phyloP scores from a whole-genome alignment of 108 stramenopile species.

The Cyclotella cryptica region DNA sequence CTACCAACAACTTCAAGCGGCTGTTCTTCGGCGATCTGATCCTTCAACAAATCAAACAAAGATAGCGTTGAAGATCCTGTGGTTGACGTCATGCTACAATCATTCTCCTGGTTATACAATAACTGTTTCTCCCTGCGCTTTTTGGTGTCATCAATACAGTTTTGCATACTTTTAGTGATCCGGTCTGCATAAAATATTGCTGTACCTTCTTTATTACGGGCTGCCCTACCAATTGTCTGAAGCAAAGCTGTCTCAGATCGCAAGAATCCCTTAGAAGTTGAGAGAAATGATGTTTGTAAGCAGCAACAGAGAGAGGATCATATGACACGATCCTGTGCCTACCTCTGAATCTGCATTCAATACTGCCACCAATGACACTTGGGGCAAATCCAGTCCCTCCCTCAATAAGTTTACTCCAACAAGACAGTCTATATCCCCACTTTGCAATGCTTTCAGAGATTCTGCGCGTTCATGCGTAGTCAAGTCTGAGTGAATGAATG shows the following conservation, averaged over 20 bases:
- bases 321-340: too few relatives aligned
- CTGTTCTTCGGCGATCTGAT: slow-evolving; percentile 53
- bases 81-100: slow-evolving; percentile 37
- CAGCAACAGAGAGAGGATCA: too few relatives aligned
- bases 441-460: slow-evolving; percentile 64
- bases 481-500: slow-evolving; percentile 79
- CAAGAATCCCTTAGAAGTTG: slow-evolving; percentile 59
- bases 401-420: slow-evolving; percentile 85
- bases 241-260: slow-evolving; percentile 78
- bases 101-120: background rate
- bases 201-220: slow-evolving; percentile 67
- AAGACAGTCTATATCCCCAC: slow-evolving; percentile 72
- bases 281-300: too few relatives aligned
- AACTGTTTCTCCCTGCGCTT: background rate
- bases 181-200: slow-evolving; percentile 80
- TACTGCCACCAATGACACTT: slow-evolving; percentile 84
- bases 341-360: slow-evolving; percentile 72
- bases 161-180: slow-evolving; percentile 71
- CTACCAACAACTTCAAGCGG: slow-evolving; percentile 2
- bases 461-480: slow-evolving; percentile 69
- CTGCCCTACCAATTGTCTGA: slow-evolving; percentile 82
- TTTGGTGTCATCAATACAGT: slow-evolving; percentile 64
- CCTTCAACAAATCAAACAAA: slow-evolving; percentile 73
- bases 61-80: slow-evolving; percentile 59
- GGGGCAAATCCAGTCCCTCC: slow-evolving; percentile 84